phyloP scores from a whole-genome alignment of 2,329 filamentous ascomycete species.

The Microdochium bolleyi region DNA sequence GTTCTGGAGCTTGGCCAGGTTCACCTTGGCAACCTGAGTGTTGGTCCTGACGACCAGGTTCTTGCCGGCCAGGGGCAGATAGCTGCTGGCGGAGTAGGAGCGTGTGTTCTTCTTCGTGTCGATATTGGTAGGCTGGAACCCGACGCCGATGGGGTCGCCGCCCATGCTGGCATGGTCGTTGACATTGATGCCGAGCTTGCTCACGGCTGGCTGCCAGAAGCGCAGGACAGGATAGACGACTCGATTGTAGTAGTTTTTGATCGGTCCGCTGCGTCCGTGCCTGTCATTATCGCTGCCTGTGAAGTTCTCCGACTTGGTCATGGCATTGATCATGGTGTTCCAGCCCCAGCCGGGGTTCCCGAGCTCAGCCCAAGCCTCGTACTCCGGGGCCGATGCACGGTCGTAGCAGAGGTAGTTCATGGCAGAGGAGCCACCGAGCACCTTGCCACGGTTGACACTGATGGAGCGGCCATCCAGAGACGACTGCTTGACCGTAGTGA shows the following conservation, averaged over 20 bases:
- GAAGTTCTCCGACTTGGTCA: slow-evolving; percentile 32
- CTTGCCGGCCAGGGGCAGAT: slow-evolving; percentile 25
- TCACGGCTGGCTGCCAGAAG: slow-evolving; percentile 15
- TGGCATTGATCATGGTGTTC: slow-evolving; percentile 25
- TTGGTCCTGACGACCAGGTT: slow-evolving; percentile 27
- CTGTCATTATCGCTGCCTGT: slow-evolving; percentile 19
- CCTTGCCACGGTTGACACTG: slow-evolving; percentile 34
- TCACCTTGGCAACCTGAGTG: slow-evolving; percentile 18
- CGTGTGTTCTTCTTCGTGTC: slow-evolving; percentile 20
- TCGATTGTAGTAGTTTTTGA: slow-evolving; percentile 23
- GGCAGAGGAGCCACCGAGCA: slow-evolving; percentile 38
- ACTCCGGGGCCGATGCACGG: slow-evolving; percentile 14
- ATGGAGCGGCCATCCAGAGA: slow-evolving; percentile 30
- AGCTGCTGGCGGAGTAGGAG: slow-evolving; percentile 20
- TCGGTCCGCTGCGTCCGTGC: slow-evolving; percentile 25
- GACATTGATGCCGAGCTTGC: slow-evolving; percentile 11
- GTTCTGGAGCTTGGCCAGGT: slow-evolving; percentile 3
- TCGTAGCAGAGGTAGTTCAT: slow-evolving; percentile 27
- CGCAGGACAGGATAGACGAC: slow-evolving; percentile 3
- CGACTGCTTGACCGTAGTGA: slow-evolving; percentile 31
- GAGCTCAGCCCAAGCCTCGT: slow-evolving; percentile 25
- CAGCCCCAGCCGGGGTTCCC: slow-evolving; percentile 25
- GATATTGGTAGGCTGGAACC: slow-evolving; percentile 21
- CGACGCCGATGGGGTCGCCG: slow-evolving; percentile 7
- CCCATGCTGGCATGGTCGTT: slow-evolving; percentile 3